Percentiles rank a stretch among this genome's conserved stretches.
Conservation (phyloP, 805 yeast genomes). For the Starmerella bombi region DNA sequence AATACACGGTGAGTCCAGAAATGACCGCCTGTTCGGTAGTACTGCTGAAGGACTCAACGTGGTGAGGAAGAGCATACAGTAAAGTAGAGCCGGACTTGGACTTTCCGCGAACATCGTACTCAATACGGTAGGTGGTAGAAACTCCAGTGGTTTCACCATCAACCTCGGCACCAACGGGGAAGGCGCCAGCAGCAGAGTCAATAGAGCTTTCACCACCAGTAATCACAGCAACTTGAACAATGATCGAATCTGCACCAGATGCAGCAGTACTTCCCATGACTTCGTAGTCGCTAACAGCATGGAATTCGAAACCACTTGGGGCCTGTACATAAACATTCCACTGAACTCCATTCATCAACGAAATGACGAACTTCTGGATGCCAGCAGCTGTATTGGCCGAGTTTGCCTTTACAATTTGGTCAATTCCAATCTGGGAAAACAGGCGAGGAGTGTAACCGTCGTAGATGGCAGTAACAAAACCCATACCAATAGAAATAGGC, state of each 20-base stretch:
- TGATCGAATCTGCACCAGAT: conserved; percentile 26
- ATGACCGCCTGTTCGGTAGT: conserved; percentile 22
- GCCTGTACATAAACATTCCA: conserved; percentile 45
- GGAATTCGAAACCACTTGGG: conserved; percentile 26
- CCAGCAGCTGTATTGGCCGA: conserved; percentile 25
- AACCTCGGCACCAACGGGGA: conserved; percentile 39
- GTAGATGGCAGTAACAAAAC: conserved; percentile 57
- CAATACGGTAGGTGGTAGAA: conserved; percentile 37
- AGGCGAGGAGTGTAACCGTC: conserved; percentile 35
- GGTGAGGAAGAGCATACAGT: conserved; percentile 60
- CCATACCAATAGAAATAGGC: conserved; percentile 72
- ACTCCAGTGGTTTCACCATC: conserved; percentile 37
- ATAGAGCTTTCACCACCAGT: conserved; percentile 30
- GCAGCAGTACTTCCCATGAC: conserved; percentile 28
- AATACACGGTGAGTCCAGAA: conserved; percentile 30
- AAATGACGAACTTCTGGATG: conserved; percentile 30
- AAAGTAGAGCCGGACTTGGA: conserved; percentile 34
- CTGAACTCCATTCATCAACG: conserved; percentile 30
- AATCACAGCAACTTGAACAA: conserved; percentile 40
- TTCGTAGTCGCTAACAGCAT: conserved; percentile 27
- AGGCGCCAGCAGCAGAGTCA: conserved; percentile 59
- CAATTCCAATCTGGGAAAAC: conserved; percentile 36
- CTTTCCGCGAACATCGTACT: conserved; percentile 38
- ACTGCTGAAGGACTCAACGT: conserved; percentile 34
- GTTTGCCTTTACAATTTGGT: conserved; percentile 24